Evolutionary conservation across 1,139 yeast species (phyloP).

Genomic region (Blastobotrys raffinosifermentans): DNA sequence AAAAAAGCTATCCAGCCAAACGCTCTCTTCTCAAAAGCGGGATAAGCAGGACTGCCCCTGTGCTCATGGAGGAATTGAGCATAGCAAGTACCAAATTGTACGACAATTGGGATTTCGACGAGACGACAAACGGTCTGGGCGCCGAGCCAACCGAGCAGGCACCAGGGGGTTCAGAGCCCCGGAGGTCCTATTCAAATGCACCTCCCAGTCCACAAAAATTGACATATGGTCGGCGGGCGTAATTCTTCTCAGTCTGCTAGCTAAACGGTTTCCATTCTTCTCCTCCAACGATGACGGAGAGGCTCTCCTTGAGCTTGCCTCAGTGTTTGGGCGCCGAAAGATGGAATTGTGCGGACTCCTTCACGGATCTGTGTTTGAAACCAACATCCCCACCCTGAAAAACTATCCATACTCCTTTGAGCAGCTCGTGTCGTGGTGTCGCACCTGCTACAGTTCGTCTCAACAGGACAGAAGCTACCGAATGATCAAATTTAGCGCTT

Average conservation of each 20-base stretch:
- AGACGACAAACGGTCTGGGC: constrained; percentile 56
- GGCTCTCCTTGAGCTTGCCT: constrained; percentile 77
- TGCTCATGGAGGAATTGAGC: constrained; percentile 13
- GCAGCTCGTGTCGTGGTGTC: constrained; percentile 36
- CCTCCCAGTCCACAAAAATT: constrained; percentile 72
- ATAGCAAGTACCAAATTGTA: constrained; percentile 13
- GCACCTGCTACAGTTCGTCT: constrained; percentile 13
- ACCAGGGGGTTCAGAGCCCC: constrained; percentile 97
- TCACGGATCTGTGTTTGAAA: constrained; percentile 86
- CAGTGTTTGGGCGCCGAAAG: constrained; percentile 73
- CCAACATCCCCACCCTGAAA: constrained; percentile 45
- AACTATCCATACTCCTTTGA: constrained; percentile 33
- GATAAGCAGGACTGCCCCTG: constrained; percentile 19
- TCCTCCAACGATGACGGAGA: constrained; percentile 89
- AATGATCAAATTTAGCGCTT: constrained; percentile 10
- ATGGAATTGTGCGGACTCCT: constrained; percentile 71
- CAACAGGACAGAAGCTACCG: constrained; percentile 9
- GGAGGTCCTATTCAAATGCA: constrained; percentile 83
- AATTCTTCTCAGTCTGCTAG: constrained; percentile 63
- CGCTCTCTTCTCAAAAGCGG: constrained; percentile 1
- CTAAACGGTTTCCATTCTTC: constrained; percentile 78
- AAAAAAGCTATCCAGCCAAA: constrained; percentile 2
- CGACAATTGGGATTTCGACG: constrained; percentile 29
- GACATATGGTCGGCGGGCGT: constrained; percentile 95
- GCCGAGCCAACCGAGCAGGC: constrained; percentile 96